phyloP scores from a whole-genome alignment of 2,329 filamentous ascomycete genomes.

The Juglanconis juglandina region DNA sequence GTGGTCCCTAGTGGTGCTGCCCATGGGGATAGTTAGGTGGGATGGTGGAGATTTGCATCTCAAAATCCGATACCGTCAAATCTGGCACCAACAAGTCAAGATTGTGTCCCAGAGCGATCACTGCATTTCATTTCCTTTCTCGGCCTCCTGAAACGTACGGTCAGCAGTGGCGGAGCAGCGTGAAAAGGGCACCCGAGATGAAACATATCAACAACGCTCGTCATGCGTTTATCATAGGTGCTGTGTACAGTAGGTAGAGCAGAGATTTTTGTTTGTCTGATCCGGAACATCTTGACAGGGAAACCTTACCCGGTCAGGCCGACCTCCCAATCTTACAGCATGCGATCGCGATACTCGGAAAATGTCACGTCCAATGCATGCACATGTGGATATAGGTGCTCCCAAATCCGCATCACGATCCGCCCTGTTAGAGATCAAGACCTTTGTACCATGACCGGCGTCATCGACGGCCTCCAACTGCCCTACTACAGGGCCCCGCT shows the following conservation, averaged over 20 bases:
- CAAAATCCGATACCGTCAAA: not conserved
- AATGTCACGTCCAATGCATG: not conserved
- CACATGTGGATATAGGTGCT: not conserved
- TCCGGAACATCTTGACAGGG: not conserved
- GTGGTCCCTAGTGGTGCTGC: not conserved
- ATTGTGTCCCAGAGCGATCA: constrained; percentile 2
- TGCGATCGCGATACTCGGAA: too few species aligned
- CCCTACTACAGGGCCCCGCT: not conserved
- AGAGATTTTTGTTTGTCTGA: not conserved
- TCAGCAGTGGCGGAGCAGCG: not conserved
- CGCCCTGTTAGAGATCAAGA: not conserved
- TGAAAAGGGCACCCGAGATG: constrained; percentile 13
- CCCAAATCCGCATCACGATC: not conserved
- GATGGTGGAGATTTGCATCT: not conserved
- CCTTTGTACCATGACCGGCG: not conserved
- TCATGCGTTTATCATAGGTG: not conserved
- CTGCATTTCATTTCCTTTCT: constrained; percentile 6
- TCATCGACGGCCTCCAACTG: not conserved
- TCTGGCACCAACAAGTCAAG: not conserved
- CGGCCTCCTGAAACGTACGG: constrained; percentile 15
- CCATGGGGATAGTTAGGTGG: not conserved
- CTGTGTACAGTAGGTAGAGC: not conserved
- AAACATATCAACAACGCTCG: constrained; percentile 8
- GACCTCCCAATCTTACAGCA: not conserved
- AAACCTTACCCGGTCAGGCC: not conserved